Base-by-base conservation (phyloP, 768 basidiomycete genomes). In the Naematelia aurantialba region DNA sequence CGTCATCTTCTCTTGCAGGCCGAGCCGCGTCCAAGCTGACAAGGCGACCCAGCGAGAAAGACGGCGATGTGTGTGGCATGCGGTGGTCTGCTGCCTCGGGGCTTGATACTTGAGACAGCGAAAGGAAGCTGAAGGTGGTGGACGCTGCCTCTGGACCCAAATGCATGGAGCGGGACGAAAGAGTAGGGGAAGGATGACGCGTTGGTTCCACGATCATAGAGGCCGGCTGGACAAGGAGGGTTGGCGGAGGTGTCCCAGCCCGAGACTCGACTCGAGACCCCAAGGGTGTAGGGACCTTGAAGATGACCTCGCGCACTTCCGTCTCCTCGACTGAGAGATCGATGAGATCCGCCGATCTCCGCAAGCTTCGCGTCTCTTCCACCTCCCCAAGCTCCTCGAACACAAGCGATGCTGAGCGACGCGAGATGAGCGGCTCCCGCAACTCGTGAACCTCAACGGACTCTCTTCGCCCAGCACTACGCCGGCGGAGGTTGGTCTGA, bases 271-370 rank as follows among this genome's bases (percentile, higher is more conserved):
- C 25, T 14, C 13, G 30, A 13, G 25, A 21, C 21, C 19, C 30
- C 30, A 52, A 21, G 22, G 51, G 42, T 19, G 49, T n/a, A 2
- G 31, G 26, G 19, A 49, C 34, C 25, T 58, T 62, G 30, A 70
- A 70, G 49, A 70, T 65, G 55, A 70, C 60, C 48, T 64, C 60
- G 25, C 62, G 56, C 4, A 69, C 52, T 44, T 69, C 68, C 10
- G 54, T 49, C 29, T 64, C 68, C 19, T 62, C 54, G 1, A 52
- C 10, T 25, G 48, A 50, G 14, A 27, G 22, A 26, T 50, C 48
- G 48, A 50, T 27, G 12, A 50, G 48, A 39, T 39, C 34, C 17
- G 34, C 34, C 17, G 34, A 8, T 39, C 34, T 39, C 34, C 8
- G 34, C 34, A 17, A 39, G 34, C 34, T 17, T 17, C 17, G 8